phyloP scores from a whole-genome alignment of 805 yeast species.

The Pichia kluyveri region DNA sequence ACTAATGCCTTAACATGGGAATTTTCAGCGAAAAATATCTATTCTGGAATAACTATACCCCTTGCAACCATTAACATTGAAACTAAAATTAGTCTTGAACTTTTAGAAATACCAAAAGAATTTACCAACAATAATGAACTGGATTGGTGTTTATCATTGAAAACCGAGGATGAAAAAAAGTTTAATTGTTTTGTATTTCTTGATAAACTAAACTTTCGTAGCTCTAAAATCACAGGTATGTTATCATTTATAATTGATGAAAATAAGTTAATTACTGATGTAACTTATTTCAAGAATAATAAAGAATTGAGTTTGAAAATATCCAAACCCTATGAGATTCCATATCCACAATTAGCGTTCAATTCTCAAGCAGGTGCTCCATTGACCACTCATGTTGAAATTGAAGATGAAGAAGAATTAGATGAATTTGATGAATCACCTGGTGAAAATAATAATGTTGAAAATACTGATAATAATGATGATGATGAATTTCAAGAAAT shows the following conservation, averaged over 20 bases:
- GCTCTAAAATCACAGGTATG: neutral
- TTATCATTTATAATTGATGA: neutral
- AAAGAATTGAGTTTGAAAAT: neutral
- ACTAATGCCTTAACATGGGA: too few relatives aligned
- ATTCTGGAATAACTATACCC: too few relatives aligned
- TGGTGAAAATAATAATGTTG: too few relatives aligned
- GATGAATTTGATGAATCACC: too few relatives aligned
- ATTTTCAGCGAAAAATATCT: too few relatives aligned
- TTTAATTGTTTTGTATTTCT: neutral
- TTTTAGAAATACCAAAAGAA: too few relatives aligned
- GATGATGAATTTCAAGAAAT: slow-evolving; percentile 2
- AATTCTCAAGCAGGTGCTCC: neutral
- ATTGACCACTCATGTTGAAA: neutral
- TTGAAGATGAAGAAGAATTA: neutral
- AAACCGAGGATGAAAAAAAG: neutral
- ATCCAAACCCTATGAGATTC: neutral
- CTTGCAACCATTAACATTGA: too few relatives aligned
- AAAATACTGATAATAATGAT: neutral
- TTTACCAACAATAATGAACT: neutral
- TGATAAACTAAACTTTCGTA: neutral
- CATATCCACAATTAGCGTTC: neutral
- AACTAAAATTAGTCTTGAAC: too few relatives aligned
- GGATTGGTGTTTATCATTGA: neutral
- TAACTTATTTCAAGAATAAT: neutral
- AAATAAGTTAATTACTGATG: neutral